phyloP scores from a whole-genome alignment of 495 filamentous ascomycete genomes.

The Xylaria venustula region DNA sequence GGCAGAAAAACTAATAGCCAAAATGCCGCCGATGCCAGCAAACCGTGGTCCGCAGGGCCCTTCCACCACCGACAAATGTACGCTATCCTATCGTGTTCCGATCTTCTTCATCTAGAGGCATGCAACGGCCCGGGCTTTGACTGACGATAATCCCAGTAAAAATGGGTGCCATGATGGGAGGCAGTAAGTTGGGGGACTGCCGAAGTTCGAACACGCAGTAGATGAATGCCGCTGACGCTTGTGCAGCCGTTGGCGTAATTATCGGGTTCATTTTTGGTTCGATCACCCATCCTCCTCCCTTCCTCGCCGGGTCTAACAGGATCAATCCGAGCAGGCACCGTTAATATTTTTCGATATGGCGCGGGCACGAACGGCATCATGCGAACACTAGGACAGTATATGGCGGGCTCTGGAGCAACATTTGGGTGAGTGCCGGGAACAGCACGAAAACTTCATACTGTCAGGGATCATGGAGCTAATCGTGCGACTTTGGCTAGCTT shows the following conservation, averaged over 20 bases:
- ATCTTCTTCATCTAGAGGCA: background rate
- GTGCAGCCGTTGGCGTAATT: constrained; percentile 82
- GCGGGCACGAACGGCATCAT: constrained; percentile 91
- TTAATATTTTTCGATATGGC: constrained; percentile 92
- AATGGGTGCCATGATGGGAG: constrained; percentile 97
- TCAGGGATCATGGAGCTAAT: background rate
- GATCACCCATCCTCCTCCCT: background rate
- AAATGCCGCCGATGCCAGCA: constrained; percentile 48
- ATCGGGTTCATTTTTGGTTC: constrained; percentile 98
- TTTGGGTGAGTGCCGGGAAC: constrained; percentile 69
- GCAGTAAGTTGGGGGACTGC: constrained; percentile 61
- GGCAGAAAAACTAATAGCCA: constrained; percentile 11
- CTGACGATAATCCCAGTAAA: constrained; percentile 61
- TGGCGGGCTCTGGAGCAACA: constrained; percentile 93
- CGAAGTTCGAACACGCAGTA: background rate
- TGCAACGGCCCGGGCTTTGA: background rate
- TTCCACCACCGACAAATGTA: constrained; percentile 91
- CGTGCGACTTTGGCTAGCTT: constrained; percentile 56
- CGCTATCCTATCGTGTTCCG: constrained; percentile 32
- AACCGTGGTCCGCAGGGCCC: constrained; percentile 56
- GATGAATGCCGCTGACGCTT: constrained; percentile 4
- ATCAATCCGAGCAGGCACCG: constrained; percentile 58
- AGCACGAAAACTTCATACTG: background rate
- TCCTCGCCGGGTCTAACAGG: constrained; percentile 21
- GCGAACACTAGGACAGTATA: constrained; percentile 92